phyloP scores from a whole-genome alignment of 2,329 filamentous ascomycete genomes.

The Tolypocladium tundrense region DNA sequence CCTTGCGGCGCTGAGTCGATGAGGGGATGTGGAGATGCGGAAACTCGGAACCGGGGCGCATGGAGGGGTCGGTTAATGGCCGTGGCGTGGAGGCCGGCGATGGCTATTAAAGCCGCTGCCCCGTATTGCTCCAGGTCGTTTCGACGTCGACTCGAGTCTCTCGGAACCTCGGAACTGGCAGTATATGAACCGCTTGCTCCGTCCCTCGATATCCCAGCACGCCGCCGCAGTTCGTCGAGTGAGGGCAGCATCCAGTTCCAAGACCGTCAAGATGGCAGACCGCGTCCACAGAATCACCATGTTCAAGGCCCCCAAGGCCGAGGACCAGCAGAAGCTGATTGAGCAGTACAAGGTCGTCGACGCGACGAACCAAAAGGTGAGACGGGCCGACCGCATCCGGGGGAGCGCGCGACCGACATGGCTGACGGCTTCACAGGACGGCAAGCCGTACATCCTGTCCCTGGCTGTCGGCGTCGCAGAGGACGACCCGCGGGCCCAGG shows the following conservation, averaged over 20 bases:
- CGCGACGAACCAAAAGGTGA: constrained; percentile 31
- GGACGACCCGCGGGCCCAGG: constrained; percentile 50
- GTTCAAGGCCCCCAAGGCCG: constrained; percentile 40
- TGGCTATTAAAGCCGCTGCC: not conserved
- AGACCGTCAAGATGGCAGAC: constrained; percentile 20
- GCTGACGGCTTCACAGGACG: constrained; percentile 38
- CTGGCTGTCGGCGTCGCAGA: constrained; percentile 42
- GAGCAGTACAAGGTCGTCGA: constrained; percentile 32
- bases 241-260: not conserved
- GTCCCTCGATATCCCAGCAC: not conserved
- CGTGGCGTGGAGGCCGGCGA: not conserved
- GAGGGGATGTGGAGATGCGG: not conserved
- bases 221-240: not conserved
- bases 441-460: constrained; percentile 58
- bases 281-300: constrained; percentile 39
- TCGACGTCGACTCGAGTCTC: not conserved
- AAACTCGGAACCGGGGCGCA: not conserved
- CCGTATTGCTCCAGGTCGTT: not conserved
- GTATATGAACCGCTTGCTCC: not conserved
- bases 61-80: not conserved
- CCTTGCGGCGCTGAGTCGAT: not conserved
- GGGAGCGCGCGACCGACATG: not conserved
- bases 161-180: not conserved
- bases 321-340: constrained; percentile 32
- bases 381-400: not conserved